Evolutionary conservation across 148 eudicot genomes (phyloP), one percentile per base, ranked within the genome.

Genomic region (Nepenthes gracilis): DNA sequence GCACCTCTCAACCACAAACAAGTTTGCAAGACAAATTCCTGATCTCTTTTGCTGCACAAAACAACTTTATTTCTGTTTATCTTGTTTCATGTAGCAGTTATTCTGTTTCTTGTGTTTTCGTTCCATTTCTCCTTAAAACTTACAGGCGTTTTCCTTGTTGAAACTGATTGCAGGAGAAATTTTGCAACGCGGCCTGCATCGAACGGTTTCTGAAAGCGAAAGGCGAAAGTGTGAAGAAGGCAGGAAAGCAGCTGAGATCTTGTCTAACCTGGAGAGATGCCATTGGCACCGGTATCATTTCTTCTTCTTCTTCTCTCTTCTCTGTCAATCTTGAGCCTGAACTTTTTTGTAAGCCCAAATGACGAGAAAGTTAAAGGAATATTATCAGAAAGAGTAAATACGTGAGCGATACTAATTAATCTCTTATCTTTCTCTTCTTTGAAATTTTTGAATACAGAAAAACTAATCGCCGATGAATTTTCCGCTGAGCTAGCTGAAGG

Each of bases 401-500:
- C 23, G 23, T 23, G 23, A 23, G 23, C 23, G 23, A 23, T 23
- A 23, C 23, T 23, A 23, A 23, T 23, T 23, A 23, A 23, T 23
- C 23, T 23, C 23, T 23, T 23, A 23, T 23, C 23, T 23, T 23
- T 23, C 23, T 23, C 23, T 23, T 62, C 9, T 35, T 43, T 36
- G 1, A 6, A 38, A 13, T 57, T 4, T 14, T n/a, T 9, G 2
- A 33, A 54, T 69, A 67, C 73, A 93, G 99, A 84, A 2, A 74
- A 73, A 68, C 67, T 93, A 74, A 93, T 86, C 23, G 99, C 96
- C 34, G 99, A 88, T 72, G 99, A 93, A 67, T 93, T 93, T 62
- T 86, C 96, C 6, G 89, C 87, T 14, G 99, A 93, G 76, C 72
- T 93, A 33, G 81, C 96, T 32, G 99, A 93, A 37, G 99, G 99